phyloP scores from a whole-genome alignment of 2,329 filamentous ascomycete genomes.

The Ophiostoma pallidulum region DNA sequence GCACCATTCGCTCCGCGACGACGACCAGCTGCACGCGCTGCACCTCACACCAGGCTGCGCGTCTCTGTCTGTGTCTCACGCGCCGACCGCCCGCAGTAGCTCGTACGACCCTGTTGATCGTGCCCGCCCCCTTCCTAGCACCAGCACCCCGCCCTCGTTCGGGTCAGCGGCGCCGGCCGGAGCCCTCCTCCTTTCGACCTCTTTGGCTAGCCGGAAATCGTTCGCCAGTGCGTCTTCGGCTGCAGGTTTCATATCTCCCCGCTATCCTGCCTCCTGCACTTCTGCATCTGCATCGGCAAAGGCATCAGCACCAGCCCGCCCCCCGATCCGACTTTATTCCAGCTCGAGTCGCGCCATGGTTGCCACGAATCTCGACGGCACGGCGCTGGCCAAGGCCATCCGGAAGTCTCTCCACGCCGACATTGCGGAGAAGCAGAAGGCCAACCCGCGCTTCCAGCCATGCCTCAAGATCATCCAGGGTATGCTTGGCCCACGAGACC shows the following conservation, averaged over 20 bases:
- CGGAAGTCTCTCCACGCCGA: slow-evolving; percentile 71
- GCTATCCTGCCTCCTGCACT: background rate
- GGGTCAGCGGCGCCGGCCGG: slow-evolving; percentile 10
- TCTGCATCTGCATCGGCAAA: background rate
- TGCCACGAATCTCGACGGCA: slow-evolving; percentile 90
- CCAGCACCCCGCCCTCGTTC: background rate
- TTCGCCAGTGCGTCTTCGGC: background rate
- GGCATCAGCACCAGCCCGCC: background rate
- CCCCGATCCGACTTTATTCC: slow-evolving; percentile 26
- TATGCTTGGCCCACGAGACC: slow-evolving; percentile 26
- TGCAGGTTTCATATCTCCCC: background rate
- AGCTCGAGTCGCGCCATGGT: slow-evolving; percentile 59
- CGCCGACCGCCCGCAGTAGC: background rate
- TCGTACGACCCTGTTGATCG: background rate
- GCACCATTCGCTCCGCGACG: background rate
- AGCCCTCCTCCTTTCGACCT: background rate
- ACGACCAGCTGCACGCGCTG: background rate
- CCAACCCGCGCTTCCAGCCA: slow-evolving; percentile 81
- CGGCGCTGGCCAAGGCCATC: slow-evolving; percentile 85
- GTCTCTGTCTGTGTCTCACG: background rate
- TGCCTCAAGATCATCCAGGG: slow-evolving; percentile 92
- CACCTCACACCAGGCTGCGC: background rate
- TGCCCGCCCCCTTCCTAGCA: background rate
- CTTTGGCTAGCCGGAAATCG: slow-evolving; percentile 7
- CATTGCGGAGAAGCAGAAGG: slow-evolving; percentile 70